Evolutionary conservation across 2,329 filamentous ascomycete genomes (phyloP).

Genomic region (Sphaceloma murrayae): DNA sequence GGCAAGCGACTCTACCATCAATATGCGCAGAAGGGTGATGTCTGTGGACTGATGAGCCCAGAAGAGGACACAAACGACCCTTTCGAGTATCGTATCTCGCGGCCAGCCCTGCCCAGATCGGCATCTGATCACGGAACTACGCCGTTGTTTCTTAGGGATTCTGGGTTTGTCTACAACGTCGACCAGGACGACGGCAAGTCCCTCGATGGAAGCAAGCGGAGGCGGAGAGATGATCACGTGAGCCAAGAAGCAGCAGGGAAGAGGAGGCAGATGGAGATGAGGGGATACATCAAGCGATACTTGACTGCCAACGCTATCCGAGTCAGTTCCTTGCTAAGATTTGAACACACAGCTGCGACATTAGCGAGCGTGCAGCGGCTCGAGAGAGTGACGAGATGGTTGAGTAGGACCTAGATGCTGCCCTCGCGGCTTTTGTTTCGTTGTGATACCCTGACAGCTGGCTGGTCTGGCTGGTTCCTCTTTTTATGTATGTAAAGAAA

Average conservation of each 20-base stretch:
- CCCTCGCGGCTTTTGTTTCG: background rate
- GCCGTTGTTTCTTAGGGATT: background rate
- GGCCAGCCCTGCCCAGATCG: no score
- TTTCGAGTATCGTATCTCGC: no score
- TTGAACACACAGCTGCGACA: constrained; percentile 25
- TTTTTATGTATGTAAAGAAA: background rate
- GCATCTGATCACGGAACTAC: no score
- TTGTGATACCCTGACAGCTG: constrained; percentile 1
- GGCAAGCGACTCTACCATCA: no score
- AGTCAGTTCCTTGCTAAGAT: constrained; percentile 26
- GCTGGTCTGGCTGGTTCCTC: background rate
- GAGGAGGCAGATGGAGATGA: constrained; percentile 5
- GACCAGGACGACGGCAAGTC: background rate
- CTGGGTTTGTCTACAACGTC: constrained; percentile 1
- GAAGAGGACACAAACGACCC: no score
- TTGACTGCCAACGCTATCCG: constrained; percentile 27
- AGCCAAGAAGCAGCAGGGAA: background rate
- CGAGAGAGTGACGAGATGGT: constrained; percentile 22
- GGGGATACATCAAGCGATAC: constrained; percentile 19
- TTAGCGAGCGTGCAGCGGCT: constrained; percentile 24
- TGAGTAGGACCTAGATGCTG: background rate
- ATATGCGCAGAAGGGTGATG: no score
- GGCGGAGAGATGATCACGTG: background rate
- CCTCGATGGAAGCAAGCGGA: background rate
- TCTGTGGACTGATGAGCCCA: no score